Percentiles rank a stretch among this genome's conserved stretches.
Evolutionary conservation across 1,139 yeast species (phyloP).

Genomic region (Blastobotrys malaysiensis): DNA sequence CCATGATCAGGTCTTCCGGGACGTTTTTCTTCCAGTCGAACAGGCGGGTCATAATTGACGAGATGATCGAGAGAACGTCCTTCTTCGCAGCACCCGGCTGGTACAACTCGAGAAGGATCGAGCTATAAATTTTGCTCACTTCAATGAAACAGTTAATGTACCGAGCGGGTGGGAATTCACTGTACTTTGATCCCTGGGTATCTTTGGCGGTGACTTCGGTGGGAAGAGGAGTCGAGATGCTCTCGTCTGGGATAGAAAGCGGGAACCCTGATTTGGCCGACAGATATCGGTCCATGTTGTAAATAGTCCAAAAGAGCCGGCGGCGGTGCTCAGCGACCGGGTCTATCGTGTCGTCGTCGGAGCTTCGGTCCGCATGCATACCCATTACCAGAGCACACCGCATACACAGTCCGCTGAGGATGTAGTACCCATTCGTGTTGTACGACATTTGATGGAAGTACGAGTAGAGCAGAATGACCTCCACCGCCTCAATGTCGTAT

Average conservation of each 20-base stretch:
- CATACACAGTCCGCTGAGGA: conserved; percentile 73
- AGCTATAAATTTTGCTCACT: conserved; percentile 75
- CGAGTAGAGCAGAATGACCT: conserved; percentile 68
- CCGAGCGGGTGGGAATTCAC: conserved; percentile 76
- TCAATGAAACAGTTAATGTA: conserved; percentile 73
- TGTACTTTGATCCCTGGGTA: conserved; percentile 35
- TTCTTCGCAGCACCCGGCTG: conserved; percentile 42
- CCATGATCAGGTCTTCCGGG: conserved; percentile 7
- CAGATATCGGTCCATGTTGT: conserved; percentile 81
- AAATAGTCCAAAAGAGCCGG: conserved; percentile 88
- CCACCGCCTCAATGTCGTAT: conserved; percentile 47
- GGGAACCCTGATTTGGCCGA: conserved; percentile 85
- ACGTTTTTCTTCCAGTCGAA: conserved; percentile 63
- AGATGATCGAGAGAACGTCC: conserved; percentile 68
- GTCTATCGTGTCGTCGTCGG: conserved; percentile 10
- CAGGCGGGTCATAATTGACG: conserved; percentile 63
- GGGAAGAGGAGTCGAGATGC: conserved; percentile 72
- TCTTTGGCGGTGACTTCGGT: conserved; percentile 39
- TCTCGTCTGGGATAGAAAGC: conserved; percentile 68
- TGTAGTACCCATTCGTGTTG: conserved; percentile 75
- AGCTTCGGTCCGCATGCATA: conserved; percentile 45
- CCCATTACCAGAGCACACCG: conserved; percentile 72
- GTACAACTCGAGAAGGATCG: conserved; percentile 63
- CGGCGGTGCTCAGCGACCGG: conserved; percentile 59
- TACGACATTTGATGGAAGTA: conserved; percentile 82